These are phyloP conservation scores for Helichrysum umbraculigerum DNA, from an alignment of 129 eudicot genomes.

Conservation along the genomic window DNA sequence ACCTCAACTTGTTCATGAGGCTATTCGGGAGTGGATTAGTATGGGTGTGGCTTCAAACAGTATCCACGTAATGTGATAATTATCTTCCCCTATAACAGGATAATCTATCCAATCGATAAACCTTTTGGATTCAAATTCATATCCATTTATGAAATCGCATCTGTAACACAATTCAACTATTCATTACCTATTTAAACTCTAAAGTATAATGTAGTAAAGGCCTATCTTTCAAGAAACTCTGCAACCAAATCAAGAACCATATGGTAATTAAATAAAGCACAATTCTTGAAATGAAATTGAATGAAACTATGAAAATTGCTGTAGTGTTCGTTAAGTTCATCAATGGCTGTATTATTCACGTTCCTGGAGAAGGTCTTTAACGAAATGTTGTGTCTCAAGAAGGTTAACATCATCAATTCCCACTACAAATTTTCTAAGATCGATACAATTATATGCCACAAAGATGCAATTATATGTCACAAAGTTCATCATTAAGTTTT, in stretches of 20 bases:
- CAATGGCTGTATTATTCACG: neutral
- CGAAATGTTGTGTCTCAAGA: neutral
- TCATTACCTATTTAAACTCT: neutral
- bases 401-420: neutral
- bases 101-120: neutral
- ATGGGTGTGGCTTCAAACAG: neutral
- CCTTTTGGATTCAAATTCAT: neutral
- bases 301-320: neutral
- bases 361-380: neutral
- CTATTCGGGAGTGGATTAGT: neutral
- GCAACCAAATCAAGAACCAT: neutral
- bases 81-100: neutral
- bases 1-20: neutral
- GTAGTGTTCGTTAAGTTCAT: neutral
- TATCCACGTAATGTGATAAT: neutral
- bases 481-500: no score
- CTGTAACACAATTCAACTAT: neutral
- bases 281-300: neutral
- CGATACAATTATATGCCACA: no score
- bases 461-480: no score
- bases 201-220: neutral
- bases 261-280: neutral
- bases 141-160: neutral
- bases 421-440: neutral
- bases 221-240: constrained; percentile 3